phyloP scores from a whole-genome alignment of 1,284 basidiomycete genomes.

The Ganoderma sinense region DNA sequence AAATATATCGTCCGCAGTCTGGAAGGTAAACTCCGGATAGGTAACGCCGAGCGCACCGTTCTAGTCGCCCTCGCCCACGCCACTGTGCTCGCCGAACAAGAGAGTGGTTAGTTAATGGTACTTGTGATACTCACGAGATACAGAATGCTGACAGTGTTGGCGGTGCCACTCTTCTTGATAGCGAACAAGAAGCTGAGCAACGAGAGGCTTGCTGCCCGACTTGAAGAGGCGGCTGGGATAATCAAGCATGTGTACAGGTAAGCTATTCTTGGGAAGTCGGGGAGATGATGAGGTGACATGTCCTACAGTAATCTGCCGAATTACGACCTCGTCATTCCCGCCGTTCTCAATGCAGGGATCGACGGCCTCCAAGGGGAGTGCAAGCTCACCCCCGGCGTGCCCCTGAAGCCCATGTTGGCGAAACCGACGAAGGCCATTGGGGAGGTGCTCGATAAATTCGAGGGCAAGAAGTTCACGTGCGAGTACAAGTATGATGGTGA shows the following conservation, averaged over 20 bases:
- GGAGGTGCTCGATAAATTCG: slow-evolving; percentile 98
- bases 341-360: slow-evolving; percentile 84
- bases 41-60: slow-evolving; percentile 94
- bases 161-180: slow-evolving; percentile 37
- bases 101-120: slow-evolving; percentile 42
- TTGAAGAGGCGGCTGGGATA: slow-evolving; percentile 83
- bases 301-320: slow-evolving; percentile 85
- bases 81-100: slow-evolving; percentile 80
- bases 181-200: slow-evolving; percentile 77
- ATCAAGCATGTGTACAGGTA: slow-evolving; percentile 95
- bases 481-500: slow-evolving; percentile 99
- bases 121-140: background rate
- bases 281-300: background rate
- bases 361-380: slow-evolving; percentile 77
- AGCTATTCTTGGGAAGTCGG: slow-evolving; percentile 22
- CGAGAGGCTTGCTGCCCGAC: slow-evolving; percentile 75
- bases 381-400: slow-evolving; percentile 94
- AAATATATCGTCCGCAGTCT: slow-evolving; percentile 97
- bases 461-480: slow-evolving; percentile 95
- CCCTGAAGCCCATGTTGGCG: slow-evolving; percentile 99
- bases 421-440: slow-evolving; percentile 99
- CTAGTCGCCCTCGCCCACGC: slow-evolving; percentile 91
- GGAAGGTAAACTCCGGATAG: slow-evolving; percentile 97
- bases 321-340: slow-evolving; percentile 95
- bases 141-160: background rate